Conservation (phyloP, 352 stramenopile genomes). For the Pythium utonaiense region DNA sequence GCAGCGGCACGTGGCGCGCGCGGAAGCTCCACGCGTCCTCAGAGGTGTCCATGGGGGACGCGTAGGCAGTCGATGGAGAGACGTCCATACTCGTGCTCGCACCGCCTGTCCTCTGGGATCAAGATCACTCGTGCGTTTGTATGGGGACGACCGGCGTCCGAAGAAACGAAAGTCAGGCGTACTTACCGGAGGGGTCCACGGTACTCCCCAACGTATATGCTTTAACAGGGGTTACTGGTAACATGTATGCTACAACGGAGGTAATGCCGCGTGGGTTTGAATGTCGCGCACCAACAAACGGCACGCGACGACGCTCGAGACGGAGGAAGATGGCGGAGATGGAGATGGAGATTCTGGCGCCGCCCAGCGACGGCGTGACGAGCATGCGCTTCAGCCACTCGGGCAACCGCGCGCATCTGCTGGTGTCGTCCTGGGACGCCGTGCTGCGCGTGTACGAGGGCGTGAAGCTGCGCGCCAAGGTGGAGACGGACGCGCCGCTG, state of each 20-base stretch:
- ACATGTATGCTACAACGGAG: not conserved
- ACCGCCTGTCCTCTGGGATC: not conserved
- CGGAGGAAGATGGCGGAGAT: constrained; percentile 24
- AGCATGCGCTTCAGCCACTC: constrained; percentile 69
- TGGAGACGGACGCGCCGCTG: constrained; percentile 72
- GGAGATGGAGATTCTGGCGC: constrained; percentile 60
- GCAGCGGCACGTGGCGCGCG: constrained; percentile 3
- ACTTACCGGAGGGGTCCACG: not conserved
- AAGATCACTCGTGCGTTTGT: not conserved
- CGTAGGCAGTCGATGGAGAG: not conserved
- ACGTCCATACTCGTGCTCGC: not conserved
- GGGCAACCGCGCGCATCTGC: constrained; percentile 45
- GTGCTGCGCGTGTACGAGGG: constrained; percentile 68
- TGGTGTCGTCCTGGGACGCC: constrained; percentile 80
- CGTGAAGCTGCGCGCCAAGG: constrained; percentile 39
- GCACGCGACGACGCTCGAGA: constrained; percentile 14
- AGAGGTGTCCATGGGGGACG: not conserved
- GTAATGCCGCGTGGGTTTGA: not conserved
- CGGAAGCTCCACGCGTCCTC: not conserved
- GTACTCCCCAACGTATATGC: constrained; percentile 1
- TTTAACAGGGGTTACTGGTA: not conserved
- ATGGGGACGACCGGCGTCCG: not conserved
- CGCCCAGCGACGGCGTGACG: constrained; percentile 82
- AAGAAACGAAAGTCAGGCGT: not conserved
- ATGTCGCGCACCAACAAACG: not conserved